Evolutionary conservation across 495 filamentous ascomycete species (phyloP).

Genomic region (Saxophila tyrrhenica): DNA sequence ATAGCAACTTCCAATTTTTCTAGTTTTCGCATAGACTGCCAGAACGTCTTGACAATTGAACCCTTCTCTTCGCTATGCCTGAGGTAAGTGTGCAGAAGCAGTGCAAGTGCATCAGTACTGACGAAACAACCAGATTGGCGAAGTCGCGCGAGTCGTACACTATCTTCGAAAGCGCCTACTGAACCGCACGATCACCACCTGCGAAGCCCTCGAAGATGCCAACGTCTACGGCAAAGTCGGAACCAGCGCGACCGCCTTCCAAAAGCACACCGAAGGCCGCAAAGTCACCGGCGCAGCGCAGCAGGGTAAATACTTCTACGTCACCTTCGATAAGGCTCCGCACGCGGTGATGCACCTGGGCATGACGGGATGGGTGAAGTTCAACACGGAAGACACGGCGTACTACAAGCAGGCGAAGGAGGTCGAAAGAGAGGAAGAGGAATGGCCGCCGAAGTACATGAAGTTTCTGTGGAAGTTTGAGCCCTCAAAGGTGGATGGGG

Average conservation of each 20-base stretch:
- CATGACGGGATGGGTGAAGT: conserved; percentile 85
- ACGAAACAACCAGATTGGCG: conserved; percentile 24
- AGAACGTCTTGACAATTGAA: no score
- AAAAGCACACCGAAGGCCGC: conserved; percentile 62
- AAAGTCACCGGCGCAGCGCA: conserved; percentile 62
- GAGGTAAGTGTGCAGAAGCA: background rate
- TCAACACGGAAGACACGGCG: conserved; percentile 59
- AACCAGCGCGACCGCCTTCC: conserved; percentile 60
- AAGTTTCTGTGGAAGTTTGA: conserved; percentile 71
- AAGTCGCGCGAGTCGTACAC: conserved; percentile 73
- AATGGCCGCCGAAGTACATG: conserved; percentile 85
- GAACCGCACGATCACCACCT: conserved; percentile 62
- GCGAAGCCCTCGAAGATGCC: conserved; percentile 61
- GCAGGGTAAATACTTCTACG: conserved; percentile 95
- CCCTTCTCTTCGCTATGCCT: no score
- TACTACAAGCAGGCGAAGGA: conserved; percentile 64
- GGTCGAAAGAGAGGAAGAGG: conserved; percentile 32
- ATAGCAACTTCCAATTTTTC: no score
- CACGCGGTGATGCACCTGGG: conserved; percentile 89
- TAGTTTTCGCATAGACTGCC: no score
- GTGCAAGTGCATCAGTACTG: no score
- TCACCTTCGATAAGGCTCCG: conserved; percentile 59
- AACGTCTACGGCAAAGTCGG: conserved; percentile 83
- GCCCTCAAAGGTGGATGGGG: conserved; percentile 32
- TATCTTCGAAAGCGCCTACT: conserved; percentile 71